Evolutionary conservation across 2,329 filamentous ascomycete species (phyloP).

Genomic region (Emericellopsis cladophorae): DNA sequence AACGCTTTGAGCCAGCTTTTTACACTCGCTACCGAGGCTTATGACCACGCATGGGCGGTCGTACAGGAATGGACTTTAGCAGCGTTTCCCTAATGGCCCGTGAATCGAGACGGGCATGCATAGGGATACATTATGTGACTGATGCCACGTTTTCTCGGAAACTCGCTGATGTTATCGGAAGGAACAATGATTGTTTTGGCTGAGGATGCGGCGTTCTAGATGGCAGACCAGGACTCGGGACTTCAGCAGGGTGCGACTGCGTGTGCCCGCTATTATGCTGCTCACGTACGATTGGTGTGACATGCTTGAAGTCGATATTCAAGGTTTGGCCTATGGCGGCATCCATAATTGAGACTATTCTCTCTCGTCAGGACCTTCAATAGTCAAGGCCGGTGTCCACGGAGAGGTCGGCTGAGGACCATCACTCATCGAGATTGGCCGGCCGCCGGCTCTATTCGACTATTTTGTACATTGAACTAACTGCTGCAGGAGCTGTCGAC

Average conservation of each 20-base stretch:
- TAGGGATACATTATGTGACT: constrained; percentile 16
- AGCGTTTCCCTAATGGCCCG: constrained; percentile 2
- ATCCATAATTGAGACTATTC: constrained; percentile 19
- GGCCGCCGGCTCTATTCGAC: too few relatives aligned
- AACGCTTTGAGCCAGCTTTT: constrained; percentile 5
- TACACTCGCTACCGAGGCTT: constrained; percentile 1
- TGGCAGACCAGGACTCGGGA: constrained; percentile 5
- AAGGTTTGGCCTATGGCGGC: constrained; percentile 17
- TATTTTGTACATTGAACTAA: too few relatives aligned
- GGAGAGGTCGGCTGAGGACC: too few relatives aligned
- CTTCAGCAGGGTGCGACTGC: constrained; percentile 6
- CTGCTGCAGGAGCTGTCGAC: too few relatives aligned
- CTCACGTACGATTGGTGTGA: constrained; percentile 18
- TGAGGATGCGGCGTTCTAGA: constrained; percentile 6
- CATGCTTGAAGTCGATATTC: constrained; percentile 24
- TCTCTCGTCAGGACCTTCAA: constrained; percentile 13
- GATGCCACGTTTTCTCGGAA: constrained; percentile 12
- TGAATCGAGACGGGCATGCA: constrained; percentile 16
- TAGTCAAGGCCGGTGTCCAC: constrained; percentile 1
- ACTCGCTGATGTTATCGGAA: constrained; percentile 8
- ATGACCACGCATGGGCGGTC: too few relatives aligned
- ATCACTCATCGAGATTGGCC: too few relatives aligned
- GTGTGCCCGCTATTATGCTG: constrained; percentile 5
- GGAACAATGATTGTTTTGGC: constrained; percentile 4
- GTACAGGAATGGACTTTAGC: background rate